Evolutionary conservation across 805 yeast species (phyloP).

Genomic region (Zygotorulaspora florentina): DNA sequence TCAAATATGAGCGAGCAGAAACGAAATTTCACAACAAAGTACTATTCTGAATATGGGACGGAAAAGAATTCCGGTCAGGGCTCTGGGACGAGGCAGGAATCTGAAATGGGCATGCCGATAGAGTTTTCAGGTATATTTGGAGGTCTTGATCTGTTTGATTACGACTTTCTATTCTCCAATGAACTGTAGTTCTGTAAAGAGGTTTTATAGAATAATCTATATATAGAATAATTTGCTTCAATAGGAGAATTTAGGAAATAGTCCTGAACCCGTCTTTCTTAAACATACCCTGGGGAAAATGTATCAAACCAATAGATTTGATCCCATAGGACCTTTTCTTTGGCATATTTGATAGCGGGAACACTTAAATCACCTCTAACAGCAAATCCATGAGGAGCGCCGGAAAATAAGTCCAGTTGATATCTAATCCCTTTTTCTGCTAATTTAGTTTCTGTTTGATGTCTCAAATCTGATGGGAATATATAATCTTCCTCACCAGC

Average conservation of each 20-base stretch:
- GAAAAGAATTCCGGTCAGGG: background rate
- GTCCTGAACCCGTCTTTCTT: no score
- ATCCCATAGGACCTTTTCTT: conserved; percentile 53
- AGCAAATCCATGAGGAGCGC: conserved; percentile 73
- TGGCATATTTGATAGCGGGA: conserved; percentile 57
- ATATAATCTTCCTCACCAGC: conserved; percentile 68
- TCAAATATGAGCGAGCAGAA: background rate
- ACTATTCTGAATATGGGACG: background rate
- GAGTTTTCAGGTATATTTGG: conserved; percentile 27
- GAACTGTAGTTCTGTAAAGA: conserved; percentile 10
- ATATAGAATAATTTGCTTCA: background rate
- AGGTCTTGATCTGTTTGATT: conserved; percentile 31
- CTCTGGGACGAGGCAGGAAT: background rate
- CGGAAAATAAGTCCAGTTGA: conserved; percentile 58
- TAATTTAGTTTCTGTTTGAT: conserved; percentile 54
- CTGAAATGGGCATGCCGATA: conserved; percentile 3
- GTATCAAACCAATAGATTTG: conserved; percentile 35
- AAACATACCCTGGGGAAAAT: conserved; percentile 10
- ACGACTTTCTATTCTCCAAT: conserved; percentile 28
- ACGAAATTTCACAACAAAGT: background rate
- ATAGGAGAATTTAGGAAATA: background rate
- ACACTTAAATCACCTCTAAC: conserved; percentile 65
- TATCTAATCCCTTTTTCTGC: conserved; percentile 50
- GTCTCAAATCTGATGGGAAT: conserved; percentile 63
- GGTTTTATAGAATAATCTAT: background rate